These are phyloP conservation scores for Fusarium acutatum DNA, from an alignment of 2,329 filamentous ascomycete species.

Conservation along the genomic window DNA sequence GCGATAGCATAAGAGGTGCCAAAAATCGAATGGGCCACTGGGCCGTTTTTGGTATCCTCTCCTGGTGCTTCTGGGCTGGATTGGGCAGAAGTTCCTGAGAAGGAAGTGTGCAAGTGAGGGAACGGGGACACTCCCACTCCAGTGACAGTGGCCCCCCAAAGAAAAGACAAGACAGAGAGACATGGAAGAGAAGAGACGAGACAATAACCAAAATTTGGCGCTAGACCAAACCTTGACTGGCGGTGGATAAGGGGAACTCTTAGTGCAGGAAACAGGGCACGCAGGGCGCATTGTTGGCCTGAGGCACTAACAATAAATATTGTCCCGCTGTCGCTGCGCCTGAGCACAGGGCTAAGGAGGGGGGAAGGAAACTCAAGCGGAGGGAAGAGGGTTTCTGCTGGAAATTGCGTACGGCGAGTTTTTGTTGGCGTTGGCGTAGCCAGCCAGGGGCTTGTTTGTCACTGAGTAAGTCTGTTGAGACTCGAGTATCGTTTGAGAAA, in stretches of 20 bases:
- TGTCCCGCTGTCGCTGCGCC: constrained; percentile 31
- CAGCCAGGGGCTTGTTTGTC: constrained; percentile 25
- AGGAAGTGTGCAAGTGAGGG: constrained; percentile 12
- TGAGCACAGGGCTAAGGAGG: constrained; percentile 26
- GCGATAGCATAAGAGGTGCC: constrained; percentile 17
- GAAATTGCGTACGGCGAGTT: constrained; percentile 41
- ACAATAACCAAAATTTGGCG: constrained; percentile 42
- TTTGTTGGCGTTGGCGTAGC: constrained; percentile 29
- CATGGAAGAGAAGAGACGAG: constrained; percentile 38
- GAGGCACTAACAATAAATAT: constrained; percentile 36
- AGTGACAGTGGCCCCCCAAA: constrained; percentile 28
- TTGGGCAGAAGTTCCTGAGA: constrained; percentile 16
- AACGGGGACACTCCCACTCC: constrained; percentile 15
- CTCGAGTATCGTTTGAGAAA: constrained; percentile 19
- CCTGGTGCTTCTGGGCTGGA: constrained; percentile 28
- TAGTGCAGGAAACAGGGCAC: constrained; percentile 45
- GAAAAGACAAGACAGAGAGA: constrained; percentile 36
- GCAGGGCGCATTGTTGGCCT: constrained; percentile 35
- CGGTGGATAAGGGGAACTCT: constrained; percentile 47
- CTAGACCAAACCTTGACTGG: constrained; percentile 49
- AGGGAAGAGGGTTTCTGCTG: constrained; percentile 25
- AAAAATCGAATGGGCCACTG: constrained; percentile 34
- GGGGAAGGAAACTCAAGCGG: constrained; percentile 13
- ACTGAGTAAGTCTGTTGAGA: constrained; percentile 19
- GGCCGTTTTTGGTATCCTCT: constrained; percentile 21